A percentile compares a stretch with the other conserved stretches of the same genome.
phyloP scores from a whole-genome alignment of 352 stramenopile genomes.

The Achlya hypogyna region DNA sequence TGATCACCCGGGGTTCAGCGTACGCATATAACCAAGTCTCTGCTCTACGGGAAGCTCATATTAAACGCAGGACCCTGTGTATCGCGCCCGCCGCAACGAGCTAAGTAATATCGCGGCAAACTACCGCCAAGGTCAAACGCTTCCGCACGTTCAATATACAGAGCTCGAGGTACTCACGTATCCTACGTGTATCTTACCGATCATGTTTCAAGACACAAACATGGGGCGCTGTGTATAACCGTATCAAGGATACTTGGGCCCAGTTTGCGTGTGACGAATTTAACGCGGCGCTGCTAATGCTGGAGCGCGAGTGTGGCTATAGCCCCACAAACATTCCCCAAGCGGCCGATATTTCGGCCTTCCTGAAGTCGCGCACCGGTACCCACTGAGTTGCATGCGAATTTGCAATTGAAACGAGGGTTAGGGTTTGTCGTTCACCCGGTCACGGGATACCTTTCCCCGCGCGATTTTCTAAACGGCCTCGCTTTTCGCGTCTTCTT shows the following conservation, averaged over 20 bases:
- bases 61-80: slow-evolving; percentile 37
- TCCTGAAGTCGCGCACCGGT: slow-evolving; percentile 87
- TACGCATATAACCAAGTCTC: slow-evolving; percentile 26
- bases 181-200: no score
- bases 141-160: slow-evolving; percentile 93
- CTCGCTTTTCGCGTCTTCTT: slow-evolving; percentile 89
- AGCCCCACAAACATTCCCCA: slow-evolving; percentile 92
- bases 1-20: slow-evolving; percentile 93
- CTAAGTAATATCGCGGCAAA: slow-evolving; percentile 85
- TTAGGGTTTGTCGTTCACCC: slow-evolving; percentile 41
- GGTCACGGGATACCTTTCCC: slow-evolving; percentile 76
- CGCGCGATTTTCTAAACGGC: slow-evolving; percentile 84
- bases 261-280: slow-evolving; percentile 96
- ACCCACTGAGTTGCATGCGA: not conserved
- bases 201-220: slow-evolving; percentile 72
- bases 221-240: slow-evolving; percentile 89
- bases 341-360: slow-evolving; percentile 89
- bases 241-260: slow-evolving; percentile 89
- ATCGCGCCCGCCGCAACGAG: slow-evolving; percentile 81
- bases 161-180: not conserved
- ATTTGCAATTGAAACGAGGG: not conserved
- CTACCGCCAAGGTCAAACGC: slow-evolving; percentile 87
- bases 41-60: no score
- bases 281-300: slow-evolving; percentile 89
- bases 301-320: slow-evolving; percentile 94